Conservation (phyloP, 2,329 filamentous ascomycete genomes). For the Nothophoma quercina region DNA sequence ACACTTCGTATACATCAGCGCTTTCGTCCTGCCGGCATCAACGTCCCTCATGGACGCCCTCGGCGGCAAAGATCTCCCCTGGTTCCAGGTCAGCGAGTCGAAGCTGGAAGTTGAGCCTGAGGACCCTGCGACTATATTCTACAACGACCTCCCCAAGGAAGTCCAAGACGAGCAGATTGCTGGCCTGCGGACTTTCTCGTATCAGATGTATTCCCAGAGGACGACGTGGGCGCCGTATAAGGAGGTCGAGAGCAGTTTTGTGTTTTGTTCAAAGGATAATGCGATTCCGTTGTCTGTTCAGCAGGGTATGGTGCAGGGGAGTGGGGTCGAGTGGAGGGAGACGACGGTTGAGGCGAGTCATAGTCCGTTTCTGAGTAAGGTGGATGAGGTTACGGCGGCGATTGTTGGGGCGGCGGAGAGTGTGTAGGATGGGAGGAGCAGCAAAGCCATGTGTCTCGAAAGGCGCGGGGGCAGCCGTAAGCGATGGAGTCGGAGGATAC, state of each 20-base stretch:
- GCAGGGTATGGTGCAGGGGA: not conserved
- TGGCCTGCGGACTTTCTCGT: not conserved
- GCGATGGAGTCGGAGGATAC: too few species aligned
- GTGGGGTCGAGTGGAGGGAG: not conserved
- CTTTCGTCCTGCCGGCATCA: not conserved
- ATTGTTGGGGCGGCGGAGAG: conserved; percentile 16
- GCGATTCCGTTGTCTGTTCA: conserved; percentile 2
- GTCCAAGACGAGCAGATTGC: not conserved
- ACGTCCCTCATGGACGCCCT: not conserved
- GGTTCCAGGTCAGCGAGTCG: not conserved
- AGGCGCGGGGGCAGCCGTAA: too few species aligned
- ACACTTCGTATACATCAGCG: not conserved
- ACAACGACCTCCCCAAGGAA: not conserved
- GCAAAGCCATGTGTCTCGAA: too few species aligned
- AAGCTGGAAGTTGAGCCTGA: not conserved
- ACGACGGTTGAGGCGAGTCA: not conserved
- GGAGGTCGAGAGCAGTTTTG: not conserved
- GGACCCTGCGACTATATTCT: not conserved
- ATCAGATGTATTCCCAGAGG: conserved; percentile 5
- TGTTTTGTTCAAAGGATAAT: conserved; percentile 1
- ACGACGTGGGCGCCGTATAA: conserved; percentile 5
- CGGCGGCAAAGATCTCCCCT: not conserved
- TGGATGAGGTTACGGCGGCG: not conserved
- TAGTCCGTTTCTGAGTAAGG: conserved; percentile 8
- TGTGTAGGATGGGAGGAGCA: not conserved